These are phyloP conservation scores for Trametes maxima DNA, from an alignment of 768 basidiomycete genomes.

Conservation along the genomic window DNA sequence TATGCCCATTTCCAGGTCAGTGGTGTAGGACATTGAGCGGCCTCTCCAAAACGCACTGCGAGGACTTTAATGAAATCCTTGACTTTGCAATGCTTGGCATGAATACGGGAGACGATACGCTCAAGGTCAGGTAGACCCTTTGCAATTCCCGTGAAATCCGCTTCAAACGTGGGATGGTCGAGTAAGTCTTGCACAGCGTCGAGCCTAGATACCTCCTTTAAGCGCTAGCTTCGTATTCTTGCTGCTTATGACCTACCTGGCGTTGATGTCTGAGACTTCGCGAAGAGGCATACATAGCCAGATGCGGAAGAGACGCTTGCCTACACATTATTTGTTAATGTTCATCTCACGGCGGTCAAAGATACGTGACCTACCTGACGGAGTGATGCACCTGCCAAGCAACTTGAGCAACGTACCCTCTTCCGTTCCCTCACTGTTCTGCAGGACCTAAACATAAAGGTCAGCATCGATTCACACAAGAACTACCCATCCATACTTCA, in stretches of 20 bases:
- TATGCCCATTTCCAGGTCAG: not conserved
- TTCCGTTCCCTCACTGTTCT: slow-evolving; percentile 92
- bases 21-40: not conserved
- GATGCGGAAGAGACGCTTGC: slow-evolving; percentile 93
- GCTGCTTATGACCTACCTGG: slow-evolving; percentile 53
- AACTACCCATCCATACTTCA: slow-evolving; percentile 55
- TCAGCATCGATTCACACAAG: not conserved
- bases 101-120: slow-evolving; percentile 91
- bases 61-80: slow-evolving; percentile 88
- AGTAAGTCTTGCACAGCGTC: slow-evolving; percentile 95
- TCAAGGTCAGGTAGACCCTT: slow-evolving; percentile 91
- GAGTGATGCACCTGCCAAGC: slow-evolving; percentile 82
- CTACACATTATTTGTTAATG: slow-evolving; percentile 38
- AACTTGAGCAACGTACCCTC: slow-evolving; percentile 88
- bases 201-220: slow-evolving; percentile 50
- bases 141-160: slow-evolving; percentile 70
- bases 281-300: slow-evolving; percentile 95
- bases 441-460: slow-evolving; percentile 55
- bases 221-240: not conserved
- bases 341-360: not conserved
- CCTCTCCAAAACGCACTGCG: slow-evolving; percentile 43
- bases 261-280: slow-evolving; percentile 82
- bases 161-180: slow-evolving; percentile 74
- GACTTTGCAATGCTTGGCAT: slow-evolving; percentile 87
- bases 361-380: slow-evolving; percentile 65